These are phyloP conservation scores for Claviceps sorghi DNA, from an alignment of 2,329 filamentous ascomycete genomes.

Conservation along the genomic window DNA sequence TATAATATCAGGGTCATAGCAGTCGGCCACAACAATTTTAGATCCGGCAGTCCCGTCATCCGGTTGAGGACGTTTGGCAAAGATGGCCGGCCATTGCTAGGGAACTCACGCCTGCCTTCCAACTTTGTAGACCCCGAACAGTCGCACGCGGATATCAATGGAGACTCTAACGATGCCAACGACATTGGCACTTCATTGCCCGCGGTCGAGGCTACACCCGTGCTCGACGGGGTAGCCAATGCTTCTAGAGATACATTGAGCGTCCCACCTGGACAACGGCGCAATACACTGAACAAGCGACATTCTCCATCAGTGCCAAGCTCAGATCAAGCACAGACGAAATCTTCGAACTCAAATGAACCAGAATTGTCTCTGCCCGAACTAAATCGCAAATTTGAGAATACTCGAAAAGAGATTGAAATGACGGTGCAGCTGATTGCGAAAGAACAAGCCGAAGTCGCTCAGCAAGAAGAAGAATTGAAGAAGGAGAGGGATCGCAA, in stretches of 20 bases:
- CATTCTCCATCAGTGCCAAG: constrained; percentile 57
- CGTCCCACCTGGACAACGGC: constrained; percentile 23
- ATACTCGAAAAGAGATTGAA: constrained; percentile 69
- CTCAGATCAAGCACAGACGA: constrained; percentile 33
- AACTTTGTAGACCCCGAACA: constrained; percentile 41
- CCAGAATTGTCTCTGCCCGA: constrained; percentile 57
- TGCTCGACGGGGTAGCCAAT: constrained; percentile 44
- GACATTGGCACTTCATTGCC: constrained; percentile 36
- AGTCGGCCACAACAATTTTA: constrained; percentile 82
- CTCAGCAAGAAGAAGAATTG: constrained; percentile 49
- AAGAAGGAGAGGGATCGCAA: constrained; percentile 68
- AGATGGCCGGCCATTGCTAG: constrained; percentile 48
- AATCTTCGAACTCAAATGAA: constrained; percentile 32
- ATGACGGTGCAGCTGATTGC: constrained; percentile 56
- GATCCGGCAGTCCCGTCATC: constrained; percentile 73
- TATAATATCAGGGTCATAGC: constrained; percentile 91
- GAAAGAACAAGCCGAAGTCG: constrained; percentile 58
- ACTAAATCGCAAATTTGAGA: constrained; percentile 68
- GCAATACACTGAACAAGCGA: constrained; percentile 53
- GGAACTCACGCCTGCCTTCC: constrained; percentile 39
- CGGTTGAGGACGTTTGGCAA: constrained; percentile 62
- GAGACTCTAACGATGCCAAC: constrained; percentile 32
- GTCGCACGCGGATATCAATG: constrained; percentile 22
- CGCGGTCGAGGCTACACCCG: constrained; percentile 44
- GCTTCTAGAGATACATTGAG: constrained; percentile 50